Base-by-base conservation (phyloP, 2,329 filamentous ascomycete species). In the Fusarium luffae region DNA sequence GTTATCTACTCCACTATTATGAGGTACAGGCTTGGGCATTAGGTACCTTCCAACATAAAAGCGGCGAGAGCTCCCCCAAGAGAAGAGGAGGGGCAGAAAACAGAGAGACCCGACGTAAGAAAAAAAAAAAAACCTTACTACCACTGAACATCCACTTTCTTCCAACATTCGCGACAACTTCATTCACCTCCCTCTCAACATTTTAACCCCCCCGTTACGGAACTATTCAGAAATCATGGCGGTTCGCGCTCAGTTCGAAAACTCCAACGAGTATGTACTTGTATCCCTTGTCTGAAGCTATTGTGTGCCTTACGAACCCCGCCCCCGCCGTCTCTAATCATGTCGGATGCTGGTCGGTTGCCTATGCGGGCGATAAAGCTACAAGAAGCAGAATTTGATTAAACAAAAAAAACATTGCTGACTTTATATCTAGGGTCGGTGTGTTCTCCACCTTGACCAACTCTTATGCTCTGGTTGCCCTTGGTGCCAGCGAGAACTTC, bases 381-480 rank as follows among this genome's bases (percentile, higher is more conserved):
- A 30, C 21, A 27, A 25, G 28, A 21, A 30, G 30, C 51, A 32
- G 27, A 37, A 19, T 44, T 54, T 19, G 13, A 27, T 25, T 18
- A 8, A 25, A 58, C 7, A 25, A 58, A 3, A 58, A 48, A 12
- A 40, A n/a, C 14, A 32, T 11, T 13, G 16, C 69, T 75, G 37
- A 75, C 58, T 19, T 54, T 27, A 1, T 23, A 27, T 60, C 27
- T 77, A 98, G 94, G 85, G 93, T 99, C 79, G 96, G 96, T 80
- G 96, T 98, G 79, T 99, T 99, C 83, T 85, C 94, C 66, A 97
- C 93, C 68, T 92, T 99, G 79, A 99, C 96, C 75, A 99, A 99
- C 84, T 95, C 93, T 65, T 99, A 97, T 83, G 94, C 94, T 75
- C 88, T 99, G 76, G 93, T 98, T 75, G 94, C 95, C 71, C 89